Evolutionary conservation across 495 filamentous ascomycete genomes (phyloP).

Genomic region (Daldinia loculata): DNA sequence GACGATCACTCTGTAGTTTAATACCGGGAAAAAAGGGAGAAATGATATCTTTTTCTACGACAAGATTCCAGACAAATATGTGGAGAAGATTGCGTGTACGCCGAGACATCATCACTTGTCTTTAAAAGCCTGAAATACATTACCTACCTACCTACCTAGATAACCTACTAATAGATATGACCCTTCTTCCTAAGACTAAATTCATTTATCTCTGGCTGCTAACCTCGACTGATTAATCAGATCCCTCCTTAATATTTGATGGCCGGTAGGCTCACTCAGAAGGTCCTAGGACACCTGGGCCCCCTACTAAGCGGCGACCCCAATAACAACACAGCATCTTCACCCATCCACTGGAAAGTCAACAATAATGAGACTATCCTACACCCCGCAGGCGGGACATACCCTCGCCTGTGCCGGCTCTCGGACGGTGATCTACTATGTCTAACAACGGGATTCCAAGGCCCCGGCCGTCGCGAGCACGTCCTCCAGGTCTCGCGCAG

Average conservation of each 20-base stretch:
- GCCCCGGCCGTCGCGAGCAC: constrained; percentile 45
- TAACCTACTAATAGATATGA: not conserved
- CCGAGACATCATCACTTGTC: constrained; percentile 7
- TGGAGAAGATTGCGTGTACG: constrained; percentile 40
- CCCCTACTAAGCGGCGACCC: constrained; percentile 26
- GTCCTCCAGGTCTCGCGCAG: constrained; percentile 54
- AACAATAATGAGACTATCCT: constrained; percentile 33
- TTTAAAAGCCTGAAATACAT: too few species aligned
- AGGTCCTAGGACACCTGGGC: constrained; percentile 38
- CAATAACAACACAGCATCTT: not conserved
- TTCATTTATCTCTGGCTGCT: not conserved
- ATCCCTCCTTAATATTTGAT: constrained; percentile 12
- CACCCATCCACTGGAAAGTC: constrained; percentile 28
- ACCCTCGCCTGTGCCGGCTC: constrained; percentile 60
- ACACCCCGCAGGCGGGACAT: constrained; percentile 53
- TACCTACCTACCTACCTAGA: too few species aligned
- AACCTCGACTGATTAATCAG: constrained; percentile 2
- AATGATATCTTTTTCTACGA: constrained; percentile 8
- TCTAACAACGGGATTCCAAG: constrained; percentile 52
- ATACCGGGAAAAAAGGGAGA: constrained; percentile 17
- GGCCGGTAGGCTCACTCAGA: constrained; percentile 40
- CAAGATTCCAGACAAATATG: constrained; percentile 21
- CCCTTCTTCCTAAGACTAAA: not conserved
- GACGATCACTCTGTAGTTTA: constrained; percentile 23
- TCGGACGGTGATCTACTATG: constrained; percentile 58